These are phyloP conservation scores for Paecilomyces niveus DNA, from an alignment of 2,329 filamentous ascomycete species.

Conservation along the genomic window DNA sequence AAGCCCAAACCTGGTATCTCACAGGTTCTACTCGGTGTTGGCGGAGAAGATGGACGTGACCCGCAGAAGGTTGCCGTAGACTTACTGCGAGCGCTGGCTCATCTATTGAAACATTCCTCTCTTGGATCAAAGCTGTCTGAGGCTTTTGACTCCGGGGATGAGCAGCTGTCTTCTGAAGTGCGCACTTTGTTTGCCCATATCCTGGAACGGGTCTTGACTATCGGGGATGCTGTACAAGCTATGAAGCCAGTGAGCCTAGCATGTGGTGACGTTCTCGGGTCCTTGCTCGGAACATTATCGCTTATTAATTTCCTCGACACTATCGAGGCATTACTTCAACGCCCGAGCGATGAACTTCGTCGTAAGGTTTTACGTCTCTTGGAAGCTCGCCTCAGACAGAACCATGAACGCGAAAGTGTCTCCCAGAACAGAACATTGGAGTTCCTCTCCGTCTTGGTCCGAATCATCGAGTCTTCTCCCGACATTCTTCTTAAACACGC, in stretches of 20 bases:
- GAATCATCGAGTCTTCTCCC: constrained; percentile 64
- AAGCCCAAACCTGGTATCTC: constrained; percentile 68
- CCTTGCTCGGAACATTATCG: constrained; percentile 76
- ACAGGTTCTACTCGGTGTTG: constrained; percentile 60
- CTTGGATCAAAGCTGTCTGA: constrained; percentile 33
- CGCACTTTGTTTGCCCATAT: constrained; percentile 63
- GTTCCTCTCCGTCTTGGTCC: constrained; percentile 72
- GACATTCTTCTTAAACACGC: constrained; percentile 75
- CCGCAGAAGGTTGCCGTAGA: constrained; percentile 34
- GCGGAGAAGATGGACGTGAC: constrained; percentile 41
- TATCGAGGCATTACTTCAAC: constrained; percentile 71
- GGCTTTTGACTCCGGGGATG: constrained; percentile 26
- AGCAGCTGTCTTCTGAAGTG: constrained; percentile 57
- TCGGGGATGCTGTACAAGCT: constrained; percentile 50
- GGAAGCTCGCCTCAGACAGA: constrained; percentile 68
- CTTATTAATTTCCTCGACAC: constrained; percentile 85
- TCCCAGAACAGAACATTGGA: constrained; percentile 66
- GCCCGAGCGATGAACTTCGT: constrained; percentile 66
- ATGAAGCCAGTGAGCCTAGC: constrained; percentile 32
- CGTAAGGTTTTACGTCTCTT: constrained; percentile 75
- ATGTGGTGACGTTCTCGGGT: constrained; percentile 64
- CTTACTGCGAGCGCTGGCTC: constrained; percentile 34
- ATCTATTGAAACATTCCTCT: constrained; percentile 34
- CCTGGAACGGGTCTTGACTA: constrained; percentile 56
- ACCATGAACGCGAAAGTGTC: constrained; percentile 59